Evolutionary conservation across 169 alveolate genomes (phyloP), one percentile per base, ranked within the genome.

Genomic region (Cryptosporidium parvum): DNA sequence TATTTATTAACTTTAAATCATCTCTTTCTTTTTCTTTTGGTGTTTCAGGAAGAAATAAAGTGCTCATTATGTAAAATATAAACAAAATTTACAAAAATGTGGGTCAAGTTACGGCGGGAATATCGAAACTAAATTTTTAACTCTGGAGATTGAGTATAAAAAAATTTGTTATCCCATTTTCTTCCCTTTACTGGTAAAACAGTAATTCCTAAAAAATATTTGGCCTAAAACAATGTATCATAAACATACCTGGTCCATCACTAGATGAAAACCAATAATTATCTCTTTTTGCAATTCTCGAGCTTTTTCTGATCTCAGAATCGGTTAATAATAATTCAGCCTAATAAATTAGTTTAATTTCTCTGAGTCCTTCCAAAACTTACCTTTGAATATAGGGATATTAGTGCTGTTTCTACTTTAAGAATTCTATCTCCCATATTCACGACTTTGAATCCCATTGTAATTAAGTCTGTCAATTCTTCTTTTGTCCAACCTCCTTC

Each of bases 401-500:
- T 62, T 10, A 80, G 26, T 26, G 89, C 89, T 9, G 75, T 65
- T 37, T 80, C 89, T 14, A 80, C 89, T 44, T 80, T 80, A 12
- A 80, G 56, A 16, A 80, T 44, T 26, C 89, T 59, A 14, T 59
- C 62, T 10, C 89, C 89, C 7, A 80, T 61, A 44, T 51, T 80
- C 12, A 59, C 73, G 14, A 65, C 62, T 29, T 21, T 39, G 31
- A 80, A 80, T 18, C 89, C 89, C 16, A 44, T 42, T 16, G 39
- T 16, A 62, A 80, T 58, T 45, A 80, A 31, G 16, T 80, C 80
- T 12, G 67, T 86, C 35, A 93, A 73, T 59, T 93, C 95, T 45
- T 80, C 69, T 51, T 92, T 91, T 26, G 91, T 42, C 95, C 95
- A 93, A 18, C 95, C 95, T 31, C 95, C 95, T 65, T 93, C 95